These are phyloP conservation scores for Adansonia rubrostipa DNA, from an alignment of 441 rosid genomes.

Conservation along the genomic window DNA sequence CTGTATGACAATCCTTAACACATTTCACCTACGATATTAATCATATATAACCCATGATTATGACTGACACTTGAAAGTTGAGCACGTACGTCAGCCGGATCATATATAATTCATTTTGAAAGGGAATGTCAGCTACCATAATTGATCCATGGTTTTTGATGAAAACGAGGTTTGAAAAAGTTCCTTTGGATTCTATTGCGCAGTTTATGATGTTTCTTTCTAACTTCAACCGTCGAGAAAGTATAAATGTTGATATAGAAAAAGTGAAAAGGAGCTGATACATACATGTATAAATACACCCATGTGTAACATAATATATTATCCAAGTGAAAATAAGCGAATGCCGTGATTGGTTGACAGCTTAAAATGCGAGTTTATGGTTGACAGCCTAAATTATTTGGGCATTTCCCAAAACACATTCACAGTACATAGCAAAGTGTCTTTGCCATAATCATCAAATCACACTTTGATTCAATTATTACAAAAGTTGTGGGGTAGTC, in stretches of 20 bases:
- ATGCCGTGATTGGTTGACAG: too few relatives aligned
- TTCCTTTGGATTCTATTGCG: too few relatives aligned
- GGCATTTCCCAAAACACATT: not conserved
- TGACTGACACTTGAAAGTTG: constrained; percentile 10
- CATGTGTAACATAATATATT: too few relatives aligned
- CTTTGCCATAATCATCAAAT: not conserved
- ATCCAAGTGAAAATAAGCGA: too few relatives aligned
- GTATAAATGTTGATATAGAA: too few relatives aligned
- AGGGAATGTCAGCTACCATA: not conserved
- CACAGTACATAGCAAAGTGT: not conserved
- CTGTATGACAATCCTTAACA: constrained; percentile 12
- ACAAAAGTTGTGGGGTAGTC: not conserved
- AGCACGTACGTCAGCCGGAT: not conserved
- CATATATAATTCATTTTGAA: not conserved
- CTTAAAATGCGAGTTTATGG: too few relatives aligned
- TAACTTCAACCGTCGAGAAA: too few relatives aligned
- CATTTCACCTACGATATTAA: not conserved
- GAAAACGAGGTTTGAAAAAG: too few relatives aligned
- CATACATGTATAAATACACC: too few relatives aligned
- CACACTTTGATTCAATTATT: not conserved
- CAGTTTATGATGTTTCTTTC: too few relatives aligned
- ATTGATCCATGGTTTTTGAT: not conserved
- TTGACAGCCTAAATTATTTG: too few relatives aligned
- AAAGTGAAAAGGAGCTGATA: too few relatives aligned
- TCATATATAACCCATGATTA: not conserved